Evolutionary conservation across 192 early-diverging fungal genomes (phyloP), one percentile per base, ranked within the genome.

Genomic region (Coemansia erecta): DNA sequence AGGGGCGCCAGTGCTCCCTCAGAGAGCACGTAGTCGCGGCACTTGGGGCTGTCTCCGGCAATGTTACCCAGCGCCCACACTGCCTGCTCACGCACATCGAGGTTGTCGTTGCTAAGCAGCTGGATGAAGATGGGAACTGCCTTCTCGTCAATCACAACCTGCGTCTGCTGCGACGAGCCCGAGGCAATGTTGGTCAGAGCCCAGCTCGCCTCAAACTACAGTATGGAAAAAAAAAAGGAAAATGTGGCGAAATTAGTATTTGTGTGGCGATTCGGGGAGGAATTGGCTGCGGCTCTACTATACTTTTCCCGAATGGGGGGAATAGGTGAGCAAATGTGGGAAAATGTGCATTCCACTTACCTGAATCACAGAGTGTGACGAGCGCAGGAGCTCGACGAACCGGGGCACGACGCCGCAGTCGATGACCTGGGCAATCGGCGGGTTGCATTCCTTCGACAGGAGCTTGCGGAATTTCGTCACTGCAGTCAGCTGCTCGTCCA

Each of bases 1-100:
- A 99, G 79, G n/a, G 97, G 94, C 53, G 80, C 82, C 53, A 99
- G 82, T 14, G 93, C 93, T 50, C 92, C 90, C 50, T 84, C 66
- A 2, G 80, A 62, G 21, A 98, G 85, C 37, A 97, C 95, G 71
- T 82, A 90, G 72, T 98, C 94, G 53, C 97, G 86, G 81, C 92
- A 97, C 26, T 73, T 66, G 45, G 94, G 90, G 62, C 84, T 89
- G 84, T 98, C 97, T 26, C 97, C 97, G 44, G 97, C 97, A 88
- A 98, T 98, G 81, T 98, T 98, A 56, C 97, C 97, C 48, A 98
- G 84, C 37, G 97, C 97, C 97, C 97, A 98, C 57, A 98, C 97
- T 44, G 93, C 95, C 85, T 97, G 95, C 81, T 98, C 97, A 59
- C 87, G 87, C 33, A 98, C 95, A 78, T 98, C 97, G 18, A 85